These are phyloP conservation scores for Persicaria tinctoria DNA, from an alignment of 148 eudicot species.

Conservation along the genomic window DNA sequence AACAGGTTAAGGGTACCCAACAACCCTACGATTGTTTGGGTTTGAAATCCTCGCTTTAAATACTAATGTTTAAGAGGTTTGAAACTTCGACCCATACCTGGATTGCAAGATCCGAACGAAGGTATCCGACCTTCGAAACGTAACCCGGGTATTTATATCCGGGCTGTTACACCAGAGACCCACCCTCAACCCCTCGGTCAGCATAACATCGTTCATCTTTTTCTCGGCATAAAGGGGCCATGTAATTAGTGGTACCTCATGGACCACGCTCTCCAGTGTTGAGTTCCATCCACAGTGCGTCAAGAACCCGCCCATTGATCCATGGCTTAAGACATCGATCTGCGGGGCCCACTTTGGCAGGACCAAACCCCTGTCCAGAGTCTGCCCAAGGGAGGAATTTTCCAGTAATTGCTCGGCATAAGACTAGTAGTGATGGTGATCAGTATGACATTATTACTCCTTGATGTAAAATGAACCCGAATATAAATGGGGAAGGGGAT, in stretches of 20 bases:
- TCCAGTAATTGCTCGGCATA: no score
- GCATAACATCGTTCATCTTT: constrained; percentile 24
- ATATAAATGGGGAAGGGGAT: no score
- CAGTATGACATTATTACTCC: no score
- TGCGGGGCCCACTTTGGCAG: constrained; percentile 52
- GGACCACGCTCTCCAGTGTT: constrained; percentile 36
- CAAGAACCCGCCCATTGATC: constrained; percentile 44
- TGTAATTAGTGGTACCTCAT: constrained; percentile 41
- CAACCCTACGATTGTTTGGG: no score
- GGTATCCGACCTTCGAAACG: constrained; percentile 8
- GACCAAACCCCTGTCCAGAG: constrained; percentile 36
- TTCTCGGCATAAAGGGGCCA: constrained; percentile 62
- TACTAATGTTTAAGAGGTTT: constrained; percentile 2
- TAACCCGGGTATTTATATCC: no score
- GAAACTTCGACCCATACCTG: constrained; percentile 19
- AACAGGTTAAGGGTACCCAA: no score
- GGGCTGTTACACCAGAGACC: constrained; percentile 19
- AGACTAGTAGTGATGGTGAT: no score
- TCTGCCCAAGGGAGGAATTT: constrained; percentile 20
- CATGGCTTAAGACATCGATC: constrained; percentile 29
- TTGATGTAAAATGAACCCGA: no score
- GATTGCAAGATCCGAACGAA: not conserved
- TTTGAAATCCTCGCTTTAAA: no score
- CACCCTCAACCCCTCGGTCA: constrained; percentile 35
- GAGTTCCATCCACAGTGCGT: constrained; percentile 66